Conservation (phyloP, 495 filamentous ascomycete species). For the Neurospora cerealis region DNA sequence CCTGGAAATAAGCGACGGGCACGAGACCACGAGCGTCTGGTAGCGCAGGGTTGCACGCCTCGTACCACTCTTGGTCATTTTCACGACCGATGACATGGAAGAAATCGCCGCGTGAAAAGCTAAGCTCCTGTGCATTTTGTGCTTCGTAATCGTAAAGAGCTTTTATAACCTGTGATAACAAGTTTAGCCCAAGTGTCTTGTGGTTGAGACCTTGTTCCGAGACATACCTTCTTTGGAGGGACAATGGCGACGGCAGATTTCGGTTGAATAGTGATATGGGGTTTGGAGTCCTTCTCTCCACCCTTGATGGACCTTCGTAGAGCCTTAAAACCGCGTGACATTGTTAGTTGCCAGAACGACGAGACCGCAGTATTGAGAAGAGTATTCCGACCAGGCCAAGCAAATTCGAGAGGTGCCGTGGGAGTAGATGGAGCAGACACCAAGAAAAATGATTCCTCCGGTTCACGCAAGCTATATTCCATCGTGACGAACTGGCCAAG, state of each 20-base stretch:
- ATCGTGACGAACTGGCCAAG: background rate
- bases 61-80: constrained; percentile 93
- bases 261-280: constrained; percentile 79
- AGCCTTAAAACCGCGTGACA: constrained; percentile 48
- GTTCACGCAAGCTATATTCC: background rate
- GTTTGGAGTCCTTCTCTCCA: constrained; percentile 63
- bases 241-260: constrained; percentile 93
- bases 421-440: background rate
- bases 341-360: constrained; percentile 21
- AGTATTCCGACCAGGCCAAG: background rate
- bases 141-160: constrained; percentile 89
- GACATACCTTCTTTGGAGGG: constrained; percentile 87
- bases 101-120: constrained; percentile 90
- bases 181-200: constrained; percentile 16
- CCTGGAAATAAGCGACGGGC: constrained; percentile 86
- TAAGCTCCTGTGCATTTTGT: constrained; percentile 66
- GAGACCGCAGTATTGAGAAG: background rate
- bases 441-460: background rate
- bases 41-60: constrained; percentile 91
- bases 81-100: constrained; percentile 97
- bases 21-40: constrained; percentile 84
- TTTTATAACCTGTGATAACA: constrained; percentile 69
- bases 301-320: constrained; percentile 77
- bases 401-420: background rate
- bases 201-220: constrained; percentile 1